Evolutionary conservation across 257 asterid species (phyloP).

Genomic region (Solanum bulbocastanum): DNA sequence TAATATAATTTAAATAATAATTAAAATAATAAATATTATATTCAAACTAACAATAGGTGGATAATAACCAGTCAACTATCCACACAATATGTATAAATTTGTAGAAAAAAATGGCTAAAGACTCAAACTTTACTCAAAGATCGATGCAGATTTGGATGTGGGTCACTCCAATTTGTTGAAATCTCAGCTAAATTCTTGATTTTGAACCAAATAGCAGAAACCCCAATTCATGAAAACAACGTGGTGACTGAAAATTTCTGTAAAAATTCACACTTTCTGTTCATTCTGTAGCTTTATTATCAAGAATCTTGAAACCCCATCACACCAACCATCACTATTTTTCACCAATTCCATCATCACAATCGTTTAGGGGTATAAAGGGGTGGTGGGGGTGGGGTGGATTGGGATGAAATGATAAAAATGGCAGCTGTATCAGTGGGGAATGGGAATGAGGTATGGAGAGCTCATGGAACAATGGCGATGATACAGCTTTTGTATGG

Average conservation of each 20-base stretch:
- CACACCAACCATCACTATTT: neutral
- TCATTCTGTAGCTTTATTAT: neutral
- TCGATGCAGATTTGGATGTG: neutral
- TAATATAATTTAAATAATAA: too few relatives aligned
- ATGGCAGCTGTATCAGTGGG: conserved; percentile 25
- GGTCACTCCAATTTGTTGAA: neutral
- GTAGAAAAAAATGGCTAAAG: neutral
- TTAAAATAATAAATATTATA: too few relatives aligned
- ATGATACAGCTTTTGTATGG: conserved; percentile 72
- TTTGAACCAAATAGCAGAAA: neutral
- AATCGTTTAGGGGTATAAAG: neutral
- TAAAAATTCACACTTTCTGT: neutral
- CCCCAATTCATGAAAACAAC: neutral
- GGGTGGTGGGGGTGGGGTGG: neutral
- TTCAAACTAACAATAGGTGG: rapidly evolving
- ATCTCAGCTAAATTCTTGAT: neutral
- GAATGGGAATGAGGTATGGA: conserved; percentile 23
- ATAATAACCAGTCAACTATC: neutral
- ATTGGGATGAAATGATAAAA: conserved; percentile 16
- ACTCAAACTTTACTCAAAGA: neutral
- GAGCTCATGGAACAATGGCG: conserved; percentile 85
- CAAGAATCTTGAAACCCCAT: neutral
- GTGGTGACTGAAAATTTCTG: neutral
- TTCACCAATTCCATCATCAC: neutral
- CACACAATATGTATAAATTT: neutral